Base-by-base conservation (phyloP, 108 stramenopile species). In the Cylindrotheca closterium region DNA sequence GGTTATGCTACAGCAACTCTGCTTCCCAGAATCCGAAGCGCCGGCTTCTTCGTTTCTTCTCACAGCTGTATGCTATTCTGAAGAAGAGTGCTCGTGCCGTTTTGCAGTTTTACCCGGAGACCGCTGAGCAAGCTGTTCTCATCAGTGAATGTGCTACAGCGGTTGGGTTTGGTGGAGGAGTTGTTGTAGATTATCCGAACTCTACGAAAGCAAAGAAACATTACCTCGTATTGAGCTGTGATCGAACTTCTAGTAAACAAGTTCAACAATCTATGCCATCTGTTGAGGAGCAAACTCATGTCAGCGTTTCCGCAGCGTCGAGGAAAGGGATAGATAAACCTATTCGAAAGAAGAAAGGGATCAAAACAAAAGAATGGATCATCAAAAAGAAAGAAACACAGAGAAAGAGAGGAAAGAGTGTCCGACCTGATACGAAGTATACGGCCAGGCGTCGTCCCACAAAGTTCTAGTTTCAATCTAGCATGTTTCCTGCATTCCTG, bases 151-250 rank as follows among this genome's bases (percentile, higher is more conserved):
- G 91, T 65, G 97, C 97, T 22, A 86, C 91, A 47, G 70, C 71
- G 27, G 95, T 93, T 2, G 96, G 96, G 23, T 98, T 98, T 74
- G 90, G 96, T 5, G 99, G 99, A 7, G 99, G 99, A 29, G 80
- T 99, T 46, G 99, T 99, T 5, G 96, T 99, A 1, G 99, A 99
- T 73, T 99, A 98, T 79, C 99, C 99, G 33, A 99, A 99, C 74
- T 98, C 97, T 21, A 83, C 98, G 51, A 99, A 99, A 72, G 99
- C 99, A 12, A 99, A 99, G 83, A 99, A 99, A 66, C 96, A 98
- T 76, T 99, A 98, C 73, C 77, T 99, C 28, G 97, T 97, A 27
- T 83, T 99, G 31, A 83, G 83, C 50, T 97, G 97, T 61, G 98
- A 98, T 59, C 85, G 93, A 25, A 66, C 77, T 22, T 58, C 63